Evolutionary conservation across 176 grass and related monocot species (phyloP), one percentile per base, ranked within the genome.

Genomic region (Areca catechu): DNA sequence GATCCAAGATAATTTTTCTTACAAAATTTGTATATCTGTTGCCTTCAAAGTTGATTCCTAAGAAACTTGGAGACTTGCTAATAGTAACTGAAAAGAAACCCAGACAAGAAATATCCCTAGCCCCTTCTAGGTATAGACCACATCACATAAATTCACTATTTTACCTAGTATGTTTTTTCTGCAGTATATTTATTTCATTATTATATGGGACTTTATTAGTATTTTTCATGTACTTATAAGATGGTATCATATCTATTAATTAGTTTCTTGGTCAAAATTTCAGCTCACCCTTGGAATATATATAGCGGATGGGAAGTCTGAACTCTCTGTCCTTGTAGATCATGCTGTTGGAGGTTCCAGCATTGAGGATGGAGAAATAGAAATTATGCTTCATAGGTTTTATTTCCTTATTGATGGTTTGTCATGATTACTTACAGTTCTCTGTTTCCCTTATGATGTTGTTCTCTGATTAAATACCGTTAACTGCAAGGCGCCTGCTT

Each of bases 311-410:
- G 82, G 72, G 19, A 86, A 81, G 64, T 89, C 71, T 70, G 86
- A 95, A 71, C 70, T 95, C 19, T 89, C 86, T 58, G 69, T 89
- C 22, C 82, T 95, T 74, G 86, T 95, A 49, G 90, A 95, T 77
- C 86, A 74, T 74, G 86, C 82, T 69, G 72, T 89, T 62, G 90
- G 90, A 73, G 82, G 85, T 79, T 89, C 86, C 37, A 95, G 90
- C 48, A 89, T 95, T 81, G 67, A 74, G 68, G 86, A 95, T 47
- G 90, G 86, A 16, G 77, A 95, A 73, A 77, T 89, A 59, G 90
- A 95, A 80, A 63, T 95, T 34, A 95, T 95, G 90, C 63, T 95
- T 62, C 90, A 95, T 53, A 89, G 86, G 90, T 89, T 75, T 54
- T 72, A 76, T 12, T 49, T 19, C 15, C 25, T 10, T 20, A 55